Evolutionary conservation across 2,329 filamentous ascomycete species (phyloP).

Genomic region (Myriosclerotinia scirpicola): DNA sequence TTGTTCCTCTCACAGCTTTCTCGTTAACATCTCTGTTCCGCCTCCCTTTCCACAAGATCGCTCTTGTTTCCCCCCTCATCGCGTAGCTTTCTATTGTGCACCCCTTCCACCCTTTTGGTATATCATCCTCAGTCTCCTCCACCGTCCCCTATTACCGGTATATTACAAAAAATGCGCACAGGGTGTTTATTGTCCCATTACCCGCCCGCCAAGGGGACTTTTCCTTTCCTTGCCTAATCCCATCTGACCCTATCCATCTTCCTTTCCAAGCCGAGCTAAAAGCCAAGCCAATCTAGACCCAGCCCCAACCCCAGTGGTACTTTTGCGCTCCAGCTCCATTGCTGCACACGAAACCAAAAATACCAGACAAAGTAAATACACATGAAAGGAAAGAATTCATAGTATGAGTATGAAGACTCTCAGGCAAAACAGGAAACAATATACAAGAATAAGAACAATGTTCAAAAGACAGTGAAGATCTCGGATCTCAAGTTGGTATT

Average conservation of each 20-base stretch:
- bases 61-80: background rate
- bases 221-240: slow-evolving; percentile 6
- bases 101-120: background rate
- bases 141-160: background rate
- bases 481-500: slow-evolving; percentile 5
- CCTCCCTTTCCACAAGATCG: background rate
- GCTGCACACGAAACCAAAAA: slow-evolving; percentile 12
- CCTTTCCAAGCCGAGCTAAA: slow-evolving; percentile 10
- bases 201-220: slow-evolving; percentile 11
- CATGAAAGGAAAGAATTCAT: background rate
- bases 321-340: slow-evolving; percentile 23
- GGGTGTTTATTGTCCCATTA: slow-evolving; percentile 14
- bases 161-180: slow-evolving; percentile 19
- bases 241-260: slow-evolving; percentile 15
- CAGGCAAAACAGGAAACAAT: slow-evolving; percentile 9
- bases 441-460: slow-evolving; percentile 23
- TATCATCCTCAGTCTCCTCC: background rate
- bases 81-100: background rate
- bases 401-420: slow-evolving; percentile 16
- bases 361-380: slow-evolving; percentile 10
- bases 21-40: background rate
- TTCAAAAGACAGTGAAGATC: slow-evolving; percentile 13
- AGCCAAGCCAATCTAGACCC: slow-evolving; percentile 18
- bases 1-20: background rate
- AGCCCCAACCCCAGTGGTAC: slow-evolving; percentile 2